Percentiles rank a stretch among this genome's conserved stretches.
Evolutionary conservation across 1,139 yeast species (phyloP).

Genomic region (Lodderomyces elongisporus): DNA sequence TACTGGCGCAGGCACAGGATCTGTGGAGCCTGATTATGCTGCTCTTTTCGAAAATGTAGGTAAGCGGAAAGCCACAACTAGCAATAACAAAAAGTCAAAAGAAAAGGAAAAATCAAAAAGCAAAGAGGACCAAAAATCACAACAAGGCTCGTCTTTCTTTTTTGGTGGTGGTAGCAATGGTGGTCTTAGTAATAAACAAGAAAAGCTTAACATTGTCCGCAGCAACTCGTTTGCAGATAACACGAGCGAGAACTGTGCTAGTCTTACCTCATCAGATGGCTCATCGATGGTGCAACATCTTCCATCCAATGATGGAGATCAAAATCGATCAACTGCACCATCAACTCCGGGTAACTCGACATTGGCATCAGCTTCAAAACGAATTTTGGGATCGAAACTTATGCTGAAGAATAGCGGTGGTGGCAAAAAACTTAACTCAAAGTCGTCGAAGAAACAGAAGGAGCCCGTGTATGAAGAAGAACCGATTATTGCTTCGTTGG

Average conservation of each 20-base stretch:
- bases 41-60: slow-evolving; percentile 45
- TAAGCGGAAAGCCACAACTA: slow-evolving; percentile 30
- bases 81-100: slow-evolving; percentile 18
- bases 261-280: slow-evolving; percentile 19
- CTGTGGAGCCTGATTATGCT: slow-evolving; percentile 42
- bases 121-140: slow-evolving; percentile 10
- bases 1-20: too few species aligned
- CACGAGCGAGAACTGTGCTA: slow-evolving; percentile 11
- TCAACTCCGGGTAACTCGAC: slow-evolving; percentile 13
- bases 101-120: slow-evolving; percentile 14
- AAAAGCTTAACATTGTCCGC: neutral
- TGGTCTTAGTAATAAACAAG: neutral
- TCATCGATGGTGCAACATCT: slow-evolving; percentile 7
- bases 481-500: slow-evolving; percentile 11
- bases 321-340: slow-evolving; percentile 4
- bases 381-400: slow-evolving; percentile 37
- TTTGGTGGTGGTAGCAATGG: slow-evolving; percentile 4
- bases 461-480: slow-evolving; percentile 8
- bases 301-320: slow-evolving; percentile 5
- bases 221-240: slow-evolving; percentile 3
- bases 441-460: slow-evolving; percentile 2
- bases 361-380: slow-evolving; percentile 34
- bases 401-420: slow-evolving; percentile 24
- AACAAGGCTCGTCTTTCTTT: slow-evolving; percentile 11
- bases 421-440: slow-evolving; percentile 11